Base-by-base conservation (phyloP, 2,329 filamentous ascomycete genomes). In the Fusarium sp. region DNA sequence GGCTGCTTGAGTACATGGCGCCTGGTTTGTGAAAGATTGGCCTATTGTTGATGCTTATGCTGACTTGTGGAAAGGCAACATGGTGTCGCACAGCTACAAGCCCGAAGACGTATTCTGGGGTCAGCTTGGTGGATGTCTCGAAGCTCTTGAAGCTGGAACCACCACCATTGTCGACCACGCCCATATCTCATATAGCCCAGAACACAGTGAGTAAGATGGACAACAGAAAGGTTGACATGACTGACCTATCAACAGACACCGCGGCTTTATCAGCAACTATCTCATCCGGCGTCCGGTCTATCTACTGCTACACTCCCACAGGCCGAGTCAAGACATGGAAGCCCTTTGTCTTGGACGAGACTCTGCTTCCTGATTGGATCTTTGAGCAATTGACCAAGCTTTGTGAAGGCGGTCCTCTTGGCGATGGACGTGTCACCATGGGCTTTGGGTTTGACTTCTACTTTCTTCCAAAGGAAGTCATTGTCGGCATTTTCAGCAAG, bases 391-490 rank as follows among this genome's bases (percentile, higher is more conserved):
- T 65, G 0, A 5, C n/a, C 0, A 7, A 25, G 3, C n/a, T 59
- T 1, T 65, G 30, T 10, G 27, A 59, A 52, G 6, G 7, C 1
- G 32, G 52, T 0, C 60, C 60, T 2, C 45, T 59, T 5, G 40
- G 52, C 1, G 9, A 52, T 1, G 60, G 52, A 7, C 40, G 52
- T 1, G 62, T 65, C 10, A 65, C 32, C 0, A 65, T 65, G 60
- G 62, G 62, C 12, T 65, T 65, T 2, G 60, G 60, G 1, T 65
- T 65, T 2, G 62, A 65, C 52, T 52, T 58, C 6, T 51, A 59
- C 16, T 51, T 42, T 8, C 61, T 65, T n/a, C 60, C 60, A 7
- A 65, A 65, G 8, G 45, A 65, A 7, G 60, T 47, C 0, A 16
- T 65, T 11, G 27, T 43, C 1, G 24, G 20, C 3, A 59, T 65